Conservation (phyloP, 169 alveolate species). For the Perkinsus marinus region DNA sequence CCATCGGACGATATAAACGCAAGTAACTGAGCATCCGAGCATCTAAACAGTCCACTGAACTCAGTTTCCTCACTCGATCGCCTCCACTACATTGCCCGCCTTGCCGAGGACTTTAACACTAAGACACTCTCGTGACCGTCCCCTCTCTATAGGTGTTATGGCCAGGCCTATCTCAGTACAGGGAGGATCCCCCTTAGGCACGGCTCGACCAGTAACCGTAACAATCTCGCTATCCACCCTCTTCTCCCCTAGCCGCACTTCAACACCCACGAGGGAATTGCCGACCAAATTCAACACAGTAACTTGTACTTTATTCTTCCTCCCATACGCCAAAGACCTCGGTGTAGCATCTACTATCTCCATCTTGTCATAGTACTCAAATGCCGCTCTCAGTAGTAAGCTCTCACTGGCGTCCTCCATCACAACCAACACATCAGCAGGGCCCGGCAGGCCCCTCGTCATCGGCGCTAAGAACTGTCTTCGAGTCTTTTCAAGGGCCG, state of each 20-base stretch:
- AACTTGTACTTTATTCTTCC: neutral
- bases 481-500: neutral
- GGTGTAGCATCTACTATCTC: neutral
- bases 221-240: neutral
- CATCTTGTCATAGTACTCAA: neutral
- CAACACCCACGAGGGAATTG: neutral
- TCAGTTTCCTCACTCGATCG: neutral
- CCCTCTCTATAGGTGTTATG: neutral
- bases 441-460: neutral
- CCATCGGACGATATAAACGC: neutral
- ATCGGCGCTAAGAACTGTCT: neutral
- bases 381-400: neutral
- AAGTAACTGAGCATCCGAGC: neutral
- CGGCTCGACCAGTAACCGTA: neutral
- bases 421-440: neutral
- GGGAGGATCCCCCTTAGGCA: neutral
- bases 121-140: neutral
- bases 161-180: neutral
- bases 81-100: neutral
- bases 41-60: neutral
- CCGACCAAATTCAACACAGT: neutral
- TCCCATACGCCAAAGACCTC: neutral
- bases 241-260: neutral
- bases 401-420: neutral
- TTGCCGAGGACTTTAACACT: neutral